Conservation (phyloP, 2,329 filamentous ascomycete genomes). For the Alternaria viburni region DNA sequence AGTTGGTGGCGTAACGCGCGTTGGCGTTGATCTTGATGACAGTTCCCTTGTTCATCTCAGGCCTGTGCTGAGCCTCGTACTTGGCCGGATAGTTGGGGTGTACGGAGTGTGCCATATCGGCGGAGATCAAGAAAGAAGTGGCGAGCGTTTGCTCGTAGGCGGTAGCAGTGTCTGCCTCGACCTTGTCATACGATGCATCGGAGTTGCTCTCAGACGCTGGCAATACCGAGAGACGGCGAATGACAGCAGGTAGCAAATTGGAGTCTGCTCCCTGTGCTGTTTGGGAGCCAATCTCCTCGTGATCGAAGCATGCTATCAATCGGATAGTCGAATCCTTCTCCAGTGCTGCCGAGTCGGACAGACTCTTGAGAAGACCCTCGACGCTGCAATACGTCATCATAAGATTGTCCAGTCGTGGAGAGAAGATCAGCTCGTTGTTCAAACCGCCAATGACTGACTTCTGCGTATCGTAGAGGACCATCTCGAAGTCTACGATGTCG, state of each 20-base stretch:
- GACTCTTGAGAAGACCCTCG: conserved; percentile 81
- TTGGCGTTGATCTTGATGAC: conserved; percentile 99
- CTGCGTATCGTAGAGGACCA: conserved; percentile 96
- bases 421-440: conserved; percentile 94
- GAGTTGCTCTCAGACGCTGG: conserved; percentile 65
- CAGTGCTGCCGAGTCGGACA: conserved; percentile 68
- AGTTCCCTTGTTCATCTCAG: conserved; percentile 94
- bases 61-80: conserved; percentile 89
- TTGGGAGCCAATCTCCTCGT: conserved; percentile 93
- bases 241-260: conserved; percentile 84
- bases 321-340: conserved; percentile 82
- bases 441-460: conserved; percentile 87
- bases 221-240: conserved; percentile 84
- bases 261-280: conserved; percentile 94
- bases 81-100: conserved; percentile 94
- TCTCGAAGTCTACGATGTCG: conserved; percentile 89
- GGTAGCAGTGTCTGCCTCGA: conserved; percentile 68
- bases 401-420: conserved; percentile 92
- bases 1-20: conserved; percentile 94
- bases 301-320: conserved; percentile 93
- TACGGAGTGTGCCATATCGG: conserved; percentile 96
- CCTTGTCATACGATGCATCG: conserved; percentile 69
- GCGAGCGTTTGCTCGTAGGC: conserved; percentile 93
- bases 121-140: conserved; percentile 90
- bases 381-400: conserved; percentile 96